These are phyloP conservation scores for Nannochloropsis gaditana DNA, from an alignment of 108 stramenopile genomes.

Conservation along the genomic window DNA sequence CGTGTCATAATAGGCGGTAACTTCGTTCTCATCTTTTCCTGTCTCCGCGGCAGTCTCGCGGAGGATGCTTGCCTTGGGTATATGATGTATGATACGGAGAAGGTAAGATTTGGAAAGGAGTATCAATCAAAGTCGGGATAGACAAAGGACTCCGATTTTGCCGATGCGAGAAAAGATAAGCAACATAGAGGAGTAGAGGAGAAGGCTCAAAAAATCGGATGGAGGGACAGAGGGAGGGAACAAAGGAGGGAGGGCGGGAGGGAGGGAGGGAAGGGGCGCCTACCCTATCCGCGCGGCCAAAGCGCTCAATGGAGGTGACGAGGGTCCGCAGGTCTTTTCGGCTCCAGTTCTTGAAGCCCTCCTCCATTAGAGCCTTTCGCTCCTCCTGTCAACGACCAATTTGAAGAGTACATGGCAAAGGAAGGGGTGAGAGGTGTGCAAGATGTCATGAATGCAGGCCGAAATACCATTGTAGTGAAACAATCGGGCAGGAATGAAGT, in stretches of 20 bases:
- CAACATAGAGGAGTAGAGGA: background rate
- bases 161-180: background rate
- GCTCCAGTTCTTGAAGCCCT: constrained; percentile 87
- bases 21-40: background rate
- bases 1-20: background rate
- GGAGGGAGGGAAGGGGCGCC: constrained; percentile 58
- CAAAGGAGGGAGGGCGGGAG: constrained; percentile 22
- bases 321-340: constrained; percentile 78
- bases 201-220: background rate
- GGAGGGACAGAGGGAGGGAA: background rate
- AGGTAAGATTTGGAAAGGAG: background rate
- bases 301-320: constrained; percentile 79
- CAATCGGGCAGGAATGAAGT: background rate
- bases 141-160: background rate
- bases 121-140: background rate
- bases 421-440: background rate
- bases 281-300: constrained; percentile 68
- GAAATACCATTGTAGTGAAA: background rate
- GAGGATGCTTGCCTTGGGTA: background rate
- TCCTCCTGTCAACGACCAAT: constrained; percentile 29
- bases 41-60: background rate
- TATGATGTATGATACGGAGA: background rate
- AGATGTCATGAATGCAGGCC: background rate
- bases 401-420: background rate
- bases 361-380: constrained; percentile 72